A percentile compares a stretch with the other conserved stretches of the same genome.
phyloP scores from a whole-genome alignment of 108 stramenopile genomes.

The Cyclotella distinguenda region DNA sequence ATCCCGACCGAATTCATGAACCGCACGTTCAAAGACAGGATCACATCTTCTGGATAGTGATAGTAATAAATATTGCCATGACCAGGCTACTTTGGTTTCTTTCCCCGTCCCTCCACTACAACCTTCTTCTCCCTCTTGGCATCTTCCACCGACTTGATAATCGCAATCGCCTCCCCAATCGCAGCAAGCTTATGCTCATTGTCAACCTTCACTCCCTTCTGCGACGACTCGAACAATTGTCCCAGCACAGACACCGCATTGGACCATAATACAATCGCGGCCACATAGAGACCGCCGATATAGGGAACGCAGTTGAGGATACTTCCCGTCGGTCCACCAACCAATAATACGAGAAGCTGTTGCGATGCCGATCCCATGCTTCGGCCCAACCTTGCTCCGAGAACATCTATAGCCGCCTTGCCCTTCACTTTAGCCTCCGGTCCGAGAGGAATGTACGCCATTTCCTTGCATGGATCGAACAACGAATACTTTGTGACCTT shows the following conservation, averaged over 20 bases:
- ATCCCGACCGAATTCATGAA: no score
- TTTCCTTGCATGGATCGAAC: conserved; percentile 55
- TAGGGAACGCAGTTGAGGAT: conserved; percentile 48
- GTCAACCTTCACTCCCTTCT: conserved; percentile 23
- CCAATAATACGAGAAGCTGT: conserved; percentile 39
- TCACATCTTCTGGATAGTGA: no score
- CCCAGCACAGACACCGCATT: conserved; percentile 40
- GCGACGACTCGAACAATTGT: conserved; percentile 36
- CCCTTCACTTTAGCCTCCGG: conserved; percentile 52
- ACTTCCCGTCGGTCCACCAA: conserved; percentile 38
- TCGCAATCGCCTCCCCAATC: conserved; percentile 39
- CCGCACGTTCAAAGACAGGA: no score
- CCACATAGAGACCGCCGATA: conserved; percentile 36
- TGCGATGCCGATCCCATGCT: conserved; percentile 46
- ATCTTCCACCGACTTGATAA: conserved; percentile 45
- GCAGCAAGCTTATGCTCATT: conserved; percentile 39
- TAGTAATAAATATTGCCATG: no score
- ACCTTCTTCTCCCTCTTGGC: conserved; percentile 44
- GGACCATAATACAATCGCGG: conserved; percentile 41
- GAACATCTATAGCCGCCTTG: conserved; percentile 49
- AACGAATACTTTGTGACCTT: conserved; percentile 52
- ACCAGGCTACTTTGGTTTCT: background rate
- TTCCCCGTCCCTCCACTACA: background rate
- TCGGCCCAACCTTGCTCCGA: conserved; percentile 48
- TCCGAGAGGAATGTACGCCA: conserved; percentile 50